Conservation (phyloP, 257 asterid species). For the Fraxinus americana region DNA sequence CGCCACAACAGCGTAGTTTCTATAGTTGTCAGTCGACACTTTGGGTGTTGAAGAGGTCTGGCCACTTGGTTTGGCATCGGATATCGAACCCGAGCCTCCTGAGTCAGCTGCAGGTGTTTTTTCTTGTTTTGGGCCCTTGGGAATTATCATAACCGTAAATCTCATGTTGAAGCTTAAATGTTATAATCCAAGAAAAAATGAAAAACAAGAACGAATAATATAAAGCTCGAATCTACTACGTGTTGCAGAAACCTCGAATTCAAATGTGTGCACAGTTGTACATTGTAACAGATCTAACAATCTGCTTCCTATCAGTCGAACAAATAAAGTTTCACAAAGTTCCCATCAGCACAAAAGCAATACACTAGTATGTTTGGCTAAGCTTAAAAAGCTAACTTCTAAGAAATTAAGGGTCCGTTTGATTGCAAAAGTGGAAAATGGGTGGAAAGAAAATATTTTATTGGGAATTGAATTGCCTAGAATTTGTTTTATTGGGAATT, state of each 20-base stretch:
- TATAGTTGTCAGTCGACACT: constrained; percentile 60
- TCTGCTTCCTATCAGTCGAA: neutral
- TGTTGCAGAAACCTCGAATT: neutral
- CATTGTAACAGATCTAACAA: neutral
- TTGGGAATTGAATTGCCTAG: too few species aligned
- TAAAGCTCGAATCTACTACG: neutral
- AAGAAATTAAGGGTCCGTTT: too few species aligned
- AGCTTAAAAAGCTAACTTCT: neutral
- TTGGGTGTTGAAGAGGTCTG: constrained; percentile 56
- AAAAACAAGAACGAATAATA: neutral
- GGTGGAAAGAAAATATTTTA: too few species aligned
- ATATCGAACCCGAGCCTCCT: constrained; percentile 54
- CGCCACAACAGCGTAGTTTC: constrained; percentile 78
- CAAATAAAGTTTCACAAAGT: neutral
- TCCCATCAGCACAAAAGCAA: neutral
- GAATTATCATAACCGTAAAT: constrained; percentile 16
- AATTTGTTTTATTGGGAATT: too few species aligned
- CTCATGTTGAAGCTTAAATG: constrained; percentile 9
- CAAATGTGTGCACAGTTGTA: neutral
- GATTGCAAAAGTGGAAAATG: too few species aligned
- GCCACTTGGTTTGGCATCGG: constrained; percentile 57
- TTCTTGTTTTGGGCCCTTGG: constrained; percentile 76
- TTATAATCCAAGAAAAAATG: neutral
- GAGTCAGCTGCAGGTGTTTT: constrained; percentile 59
- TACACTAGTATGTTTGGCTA: neutral